Evolutionary conservation across 768 basidiomycete species (phyloP).

Genomic region (Russula earlei): DNA sequence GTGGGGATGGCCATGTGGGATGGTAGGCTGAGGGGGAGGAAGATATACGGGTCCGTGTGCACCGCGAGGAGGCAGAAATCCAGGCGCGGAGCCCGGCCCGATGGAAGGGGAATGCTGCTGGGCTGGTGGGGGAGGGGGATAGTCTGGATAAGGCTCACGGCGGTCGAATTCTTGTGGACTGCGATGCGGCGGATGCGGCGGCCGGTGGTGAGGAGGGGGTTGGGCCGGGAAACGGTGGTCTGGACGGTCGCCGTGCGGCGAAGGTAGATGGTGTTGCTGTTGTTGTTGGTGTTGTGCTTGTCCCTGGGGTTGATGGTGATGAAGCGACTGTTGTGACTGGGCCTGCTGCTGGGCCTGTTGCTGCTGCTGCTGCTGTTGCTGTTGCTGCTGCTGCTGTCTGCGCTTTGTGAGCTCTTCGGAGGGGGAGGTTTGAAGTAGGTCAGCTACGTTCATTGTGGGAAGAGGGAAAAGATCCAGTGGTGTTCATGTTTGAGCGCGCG

Average conservation of each 20-base stretch:
- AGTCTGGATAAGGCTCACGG: conserved; percentile 13
- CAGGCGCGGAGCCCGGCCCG: background rate
- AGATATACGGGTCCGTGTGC: conserved; percentile 17
- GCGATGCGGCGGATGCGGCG: conserved; percentile 15
- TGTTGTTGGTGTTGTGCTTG: conserved; percentile 20
- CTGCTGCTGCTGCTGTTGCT: conserved; percentile 5
- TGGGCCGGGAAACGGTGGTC: conserved; percentile 19
- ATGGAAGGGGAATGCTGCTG: conserved; percentile 15
- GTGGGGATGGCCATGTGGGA: conserved; percentile 19
- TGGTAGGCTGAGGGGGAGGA: conserved; percentile 16
- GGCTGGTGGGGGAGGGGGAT: conserved; percentile 13
- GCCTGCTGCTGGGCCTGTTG: conserved; percentile 13
- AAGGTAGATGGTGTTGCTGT: conserved; percentile 22
- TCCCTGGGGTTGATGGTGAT: conserved; percentile 22
- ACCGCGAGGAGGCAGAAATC: conserved; percentile 22
- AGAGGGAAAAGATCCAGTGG: background rate
- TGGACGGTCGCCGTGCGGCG: conserved; percentile 22
- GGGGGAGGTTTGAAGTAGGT: conserved; percentile 59
- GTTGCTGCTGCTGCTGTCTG: conserved; percentile 25
- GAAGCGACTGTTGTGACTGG: conserved; percentile 23
- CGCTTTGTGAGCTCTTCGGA: conserved; percentile 40
- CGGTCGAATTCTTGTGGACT: conserved; percentile 18
- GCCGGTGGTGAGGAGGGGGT: conserved; percentile 20
- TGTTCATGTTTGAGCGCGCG: background rate
- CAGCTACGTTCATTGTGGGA: conserved; percentile 56